A percentile compares a stretch with the other conserved stretches of the same genome.
These are phyloP conservation scores for Sclerotiophoma versabilis DNA, from an alignment of 2,329 filamentous ascomycete species.

Conservation along the genomic window DNA sequence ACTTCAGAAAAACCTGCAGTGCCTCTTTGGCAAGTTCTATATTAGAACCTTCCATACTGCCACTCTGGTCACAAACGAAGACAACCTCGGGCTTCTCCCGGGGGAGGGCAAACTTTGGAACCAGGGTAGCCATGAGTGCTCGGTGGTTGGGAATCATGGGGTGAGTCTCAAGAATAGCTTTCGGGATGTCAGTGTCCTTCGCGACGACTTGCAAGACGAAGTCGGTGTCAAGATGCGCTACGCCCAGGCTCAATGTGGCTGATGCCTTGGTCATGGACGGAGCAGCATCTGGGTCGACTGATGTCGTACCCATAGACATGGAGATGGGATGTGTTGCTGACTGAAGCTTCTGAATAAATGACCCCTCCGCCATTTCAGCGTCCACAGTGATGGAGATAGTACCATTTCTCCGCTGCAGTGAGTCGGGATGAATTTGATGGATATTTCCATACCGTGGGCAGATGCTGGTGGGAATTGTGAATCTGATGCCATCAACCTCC, in stretches of 20 bases:
- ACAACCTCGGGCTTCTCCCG: constrained; percentile 68
- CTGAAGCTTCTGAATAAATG: constrained; percentile 66
- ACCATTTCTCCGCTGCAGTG: constrained; percentile 22
- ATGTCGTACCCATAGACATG: constrained; percentile 68
- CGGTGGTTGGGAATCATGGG: constrained; percentile 66
- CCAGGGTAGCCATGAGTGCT: constrained; percentile 73
- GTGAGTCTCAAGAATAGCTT: constrained; percentile 71
- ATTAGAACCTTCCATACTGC: constrained; percentile 64
- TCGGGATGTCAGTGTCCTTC: constrained; percentile 66
- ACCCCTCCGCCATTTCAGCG: constrained; percentile 63
- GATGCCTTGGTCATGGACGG: constrained; percentile 67
- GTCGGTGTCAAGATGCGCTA: constrained; percentile 65
- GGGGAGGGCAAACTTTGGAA: constrained; percentile 72
- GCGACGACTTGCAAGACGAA: constrained; percentile 71
- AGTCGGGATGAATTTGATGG: constrained; percentile 4
- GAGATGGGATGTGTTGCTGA: constrained; percentile 73
- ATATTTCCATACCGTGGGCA: constrained; percentile 68
- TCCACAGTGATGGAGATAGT: constrained; percentile 66
- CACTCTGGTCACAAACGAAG: constrained; percentile 75
- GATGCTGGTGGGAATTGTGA: constrained; percentile 72
- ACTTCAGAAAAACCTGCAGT: constrained; percentile 70
- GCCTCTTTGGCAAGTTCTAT: constrained; percentile 64
- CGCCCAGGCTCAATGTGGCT: constrained; percentile 64
- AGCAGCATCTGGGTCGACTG: constrained; percentile 52
- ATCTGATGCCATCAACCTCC: constrained; percentile 70